Evolutionary conservation across 176 grass and related monocot species (phyloP).

Genomic region (Eleusine coracana): DNA sequence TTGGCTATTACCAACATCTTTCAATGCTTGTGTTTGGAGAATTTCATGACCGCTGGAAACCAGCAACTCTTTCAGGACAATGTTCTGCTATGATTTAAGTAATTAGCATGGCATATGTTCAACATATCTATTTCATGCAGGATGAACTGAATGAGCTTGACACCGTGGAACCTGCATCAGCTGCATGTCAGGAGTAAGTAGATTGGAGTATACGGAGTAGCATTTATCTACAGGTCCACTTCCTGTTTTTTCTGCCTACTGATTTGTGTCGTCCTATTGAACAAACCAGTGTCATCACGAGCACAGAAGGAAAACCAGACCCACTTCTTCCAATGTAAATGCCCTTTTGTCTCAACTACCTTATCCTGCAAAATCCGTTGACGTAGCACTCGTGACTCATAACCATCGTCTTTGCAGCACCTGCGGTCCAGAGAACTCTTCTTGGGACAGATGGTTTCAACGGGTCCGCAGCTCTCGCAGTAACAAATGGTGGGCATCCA

Average conservation of each 20-base stretch:
- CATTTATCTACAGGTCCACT: constrained; percentile 21
- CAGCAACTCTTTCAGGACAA: not conserved
- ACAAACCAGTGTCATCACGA: constrained; percentile 63
- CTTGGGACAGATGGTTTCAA: constrained; percentile 97
- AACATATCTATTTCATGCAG: constrained; percentile 42
- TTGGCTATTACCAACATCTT: not conserved
- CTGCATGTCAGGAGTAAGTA: constrained; percentile 85
- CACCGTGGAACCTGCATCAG: constrained; percentile 71
- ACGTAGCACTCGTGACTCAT: not conserved
- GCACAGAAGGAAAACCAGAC: constrained; percentile 85
- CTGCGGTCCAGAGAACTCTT: constrained; percentile 75
- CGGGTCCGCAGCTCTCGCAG: constrained; percentile 81
- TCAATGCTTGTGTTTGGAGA: not conserved
- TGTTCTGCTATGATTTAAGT: not conserved
- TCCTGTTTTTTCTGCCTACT: constrained; percentile 16
- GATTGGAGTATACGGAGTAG: constrained; percentile 31
- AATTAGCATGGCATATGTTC: not conserved
- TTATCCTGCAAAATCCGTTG: not conserved
- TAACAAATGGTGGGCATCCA: constrained; percentile 86
- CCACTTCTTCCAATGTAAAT: constrained; percentile 90
- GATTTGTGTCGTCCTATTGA: constrained; percentile 24
- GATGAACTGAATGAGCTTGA: constrained; percentile 87
- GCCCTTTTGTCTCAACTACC: not conserved
- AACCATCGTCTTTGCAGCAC: constrained; percentile 51
- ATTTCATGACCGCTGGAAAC: not conserved